A percentile compares a stretch with the other conserved stretches of the same genome.
Evolutionary conservation across 2,329 filamentous ascomycete genomes (phyloP).

Genomic region (Colletotrichum gigasporum): DNA sequence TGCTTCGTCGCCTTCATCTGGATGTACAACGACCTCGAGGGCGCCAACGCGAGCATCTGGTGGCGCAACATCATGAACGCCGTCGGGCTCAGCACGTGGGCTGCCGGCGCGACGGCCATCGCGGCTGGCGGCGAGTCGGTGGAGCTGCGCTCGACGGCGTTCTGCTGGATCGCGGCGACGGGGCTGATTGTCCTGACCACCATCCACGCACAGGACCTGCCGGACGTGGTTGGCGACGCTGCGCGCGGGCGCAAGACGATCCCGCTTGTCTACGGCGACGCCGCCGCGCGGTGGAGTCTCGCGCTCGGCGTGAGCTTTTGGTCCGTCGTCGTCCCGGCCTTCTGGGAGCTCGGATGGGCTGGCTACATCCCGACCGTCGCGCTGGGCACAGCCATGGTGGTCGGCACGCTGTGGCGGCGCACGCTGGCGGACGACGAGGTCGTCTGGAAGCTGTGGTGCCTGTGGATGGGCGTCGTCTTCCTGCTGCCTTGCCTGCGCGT

Average conservation of each 20-base stretch:
- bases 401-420: background rate
- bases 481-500: background rate
- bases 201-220: background rate
- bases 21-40: conserved; percentile 52
- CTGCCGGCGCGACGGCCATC: background rate
- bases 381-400: background rate
- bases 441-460: background rate
- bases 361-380: background rate
- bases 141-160: background rate
- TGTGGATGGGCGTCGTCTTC: background rate
- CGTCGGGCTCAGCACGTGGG: background rate
- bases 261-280: background rate
- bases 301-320: background rate
- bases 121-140: background rate
- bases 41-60: conserved; percentile 40
- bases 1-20: conserved; percentile 43
- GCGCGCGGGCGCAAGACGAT: background rate
- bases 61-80: background rate
- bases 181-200: background rate
- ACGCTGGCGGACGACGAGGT: background rate
- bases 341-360: background rate
- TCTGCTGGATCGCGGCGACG: background rate
- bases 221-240: background rate
- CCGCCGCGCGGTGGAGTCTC: background rate
- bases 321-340: background rate